Percentiles rank a stretch among this genome's conserved stretches.
Conservation (phyloP, 768 basidiomycete species). For the Podaxis pistillaris region DNA sequence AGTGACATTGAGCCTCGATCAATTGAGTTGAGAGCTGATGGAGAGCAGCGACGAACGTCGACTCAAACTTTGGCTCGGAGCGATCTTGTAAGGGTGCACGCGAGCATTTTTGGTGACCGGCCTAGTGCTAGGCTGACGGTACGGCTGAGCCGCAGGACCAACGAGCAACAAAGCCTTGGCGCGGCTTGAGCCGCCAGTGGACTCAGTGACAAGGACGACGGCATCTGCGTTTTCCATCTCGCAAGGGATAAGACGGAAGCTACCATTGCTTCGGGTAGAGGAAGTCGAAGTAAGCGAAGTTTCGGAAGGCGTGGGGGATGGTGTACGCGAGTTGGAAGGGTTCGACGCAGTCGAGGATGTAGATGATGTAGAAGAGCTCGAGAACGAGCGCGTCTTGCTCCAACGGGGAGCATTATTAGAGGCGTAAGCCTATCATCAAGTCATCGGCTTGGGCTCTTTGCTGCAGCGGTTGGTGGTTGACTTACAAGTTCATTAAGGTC, state of each 20-base stretch:
- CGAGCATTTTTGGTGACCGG: conserved; percentile 45
- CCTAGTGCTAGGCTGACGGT: conserved; percentile 39
- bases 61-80: conserved; percentile 3
- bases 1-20: not conserved
- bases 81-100: conserved; percentile 50
- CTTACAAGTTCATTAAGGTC: conserved; percentile 10
- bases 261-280: conserved; percentile 20
- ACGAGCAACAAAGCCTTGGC: conserved; percentile 42
- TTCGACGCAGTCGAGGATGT: not conserved
- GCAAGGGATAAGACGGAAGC: conserved; percentile 46
- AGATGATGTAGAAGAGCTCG: not conserved
- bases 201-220: conserved; percentile 42
- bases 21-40: not conserved
- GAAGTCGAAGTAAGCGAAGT: conserved; percentile 15
- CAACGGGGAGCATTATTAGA: conserved; percentile 21
- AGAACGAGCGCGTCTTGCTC: conserved; percentile 9
- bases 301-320: conserved; percentile 21
- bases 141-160: conserved; percentile 43
- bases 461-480: not conserved
- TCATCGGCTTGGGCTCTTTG: not conserved
- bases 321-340: conserved; percentile 16
- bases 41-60: conserved; percentile 8
- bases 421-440: conserved; percentile 2
- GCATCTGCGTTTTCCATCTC: conserved; percentile 54
- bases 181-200: conserved; percentile 11